Base-by-base conservation (phyloP, 495 filamentous ascomycete genomes). In the Penicillium atrosanguineum region DNA sequence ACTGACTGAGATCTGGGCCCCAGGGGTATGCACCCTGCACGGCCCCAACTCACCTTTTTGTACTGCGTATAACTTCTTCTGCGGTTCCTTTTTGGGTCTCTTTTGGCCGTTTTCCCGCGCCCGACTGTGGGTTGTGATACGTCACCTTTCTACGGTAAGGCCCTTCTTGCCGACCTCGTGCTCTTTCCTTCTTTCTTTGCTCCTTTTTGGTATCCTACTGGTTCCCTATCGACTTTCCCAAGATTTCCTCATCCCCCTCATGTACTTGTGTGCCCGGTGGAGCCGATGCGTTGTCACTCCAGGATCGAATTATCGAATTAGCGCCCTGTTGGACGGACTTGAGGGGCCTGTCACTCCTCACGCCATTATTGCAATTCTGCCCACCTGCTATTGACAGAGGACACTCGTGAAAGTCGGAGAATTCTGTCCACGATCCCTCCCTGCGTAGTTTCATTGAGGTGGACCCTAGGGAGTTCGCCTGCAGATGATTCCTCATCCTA, bases 381-480 rank as follows among this genome's bases (percentile, higher is more conserved):
- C 57, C 53, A 53, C 60, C 44, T 45, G 26, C 21, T 42, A 40
- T 25, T 41, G 23, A 23, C 23, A 23, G 2, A 23, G 36, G 36
- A 28, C 19, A 23, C 56, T 59, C 53, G 53, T 56, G 46, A 56
- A 56, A 38, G 16, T 59, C 63, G 63, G 63, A 65, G 57, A 58
- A 52, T 65, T 62, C 40, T 41, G 20, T 23, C 52, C 62, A 65
- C 62, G 62, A 58, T 57, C 39, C 62, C 56, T 62, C 59, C 44
- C 59, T 59, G 53, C 58, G 34, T 41, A 48, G 42, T 47, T 15
- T 61, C 61, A 61, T 64, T 54, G 56, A 7, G 37, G 55, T 55
- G 34, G 43, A 31, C 40, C 43, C 19, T 47, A 55, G 62, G 62
- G 56, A 19, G 23, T 23, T 49, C 41, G 48, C 23, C 40, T 52